These are phyloP conservation scores for Keithomyces neogunnii DNA, from an alignment of 2,329 filamentous ascomycete genomes.

Conservation along the genomic window DNA sequence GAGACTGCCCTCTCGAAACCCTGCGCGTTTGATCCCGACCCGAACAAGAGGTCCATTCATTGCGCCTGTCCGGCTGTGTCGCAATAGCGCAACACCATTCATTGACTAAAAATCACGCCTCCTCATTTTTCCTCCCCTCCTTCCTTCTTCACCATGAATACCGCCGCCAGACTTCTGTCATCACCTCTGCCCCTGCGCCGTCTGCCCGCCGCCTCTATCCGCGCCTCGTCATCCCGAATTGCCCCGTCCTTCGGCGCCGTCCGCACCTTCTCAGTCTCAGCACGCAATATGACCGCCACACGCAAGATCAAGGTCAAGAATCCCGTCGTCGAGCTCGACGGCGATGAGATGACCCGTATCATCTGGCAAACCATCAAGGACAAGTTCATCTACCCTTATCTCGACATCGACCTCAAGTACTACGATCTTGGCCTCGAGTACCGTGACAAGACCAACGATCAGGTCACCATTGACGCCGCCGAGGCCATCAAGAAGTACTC, in stretches of 20 bases:
- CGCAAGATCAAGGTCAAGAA: slow-evolving; percentile 99
- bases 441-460: slow-evolving; percentile 90
- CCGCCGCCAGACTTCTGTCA: slow-evolving; percentile 22
- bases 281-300: slow-evolving; percentile 49
- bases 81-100: background rate
- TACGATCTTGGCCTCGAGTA: slow-evolving; percentile 91
- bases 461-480: slow-evolving; percentile 90
- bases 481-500: slow-evolving; percentile 99
- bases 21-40: background rate
- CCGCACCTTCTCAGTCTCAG: slow-evolving; percentile 53
- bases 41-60: slow-evolving; percentile 1
- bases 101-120: slow-evolving; percentile 10
- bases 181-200: slow-evolving; percentile 20
- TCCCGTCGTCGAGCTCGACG: slow-evolving; percentile 94
- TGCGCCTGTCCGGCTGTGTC: slow-evolving; percentile 1
- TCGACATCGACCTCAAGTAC: slow-evolving; percentile 97
- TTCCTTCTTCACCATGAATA: slow-evolving; percentile 15
- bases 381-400: slow-evolving; percentile 93
- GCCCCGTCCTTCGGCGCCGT: slow-evolving; percentile 35
- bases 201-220: slow-evolving; percentile 15
- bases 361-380: slow-evolving; percentile 99
- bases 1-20: slow-evolving; percentile 1
- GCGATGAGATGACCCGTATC: slow-evolving; percentile 93
- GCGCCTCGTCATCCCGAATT: slow-evolving; percentile 29
- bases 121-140: slow-evolving; percentile 11